Percentiles rank a stretch among this genome's conserved stretches.
phyloP scores from a whole-genome alignment of 805 yeast genomes.

The Spathaspora girioi region DNA sequence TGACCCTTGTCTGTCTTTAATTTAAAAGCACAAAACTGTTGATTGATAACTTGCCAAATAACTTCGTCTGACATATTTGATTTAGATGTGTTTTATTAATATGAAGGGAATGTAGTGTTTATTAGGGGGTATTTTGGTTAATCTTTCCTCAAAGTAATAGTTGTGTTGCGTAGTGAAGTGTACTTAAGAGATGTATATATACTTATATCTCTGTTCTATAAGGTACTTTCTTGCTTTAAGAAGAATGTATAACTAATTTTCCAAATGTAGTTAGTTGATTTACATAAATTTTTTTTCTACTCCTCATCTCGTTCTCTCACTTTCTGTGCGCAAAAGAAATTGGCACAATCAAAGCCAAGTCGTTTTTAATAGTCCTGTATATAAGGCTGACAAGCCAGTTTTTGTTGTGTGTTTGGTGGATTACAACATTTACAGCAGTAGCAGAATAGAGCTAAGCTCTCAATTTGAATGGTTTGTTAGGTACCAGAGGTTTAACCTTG shows the following conservation, averaged over 20 bases:
- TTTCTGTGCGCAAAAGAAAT: background rate
- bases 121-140: background rate
- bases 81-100: too few relatives aligned
- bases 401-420: too few relatives aligned
- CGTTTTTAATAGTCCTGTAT: background rate
- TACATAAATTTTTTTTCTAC: background rate
- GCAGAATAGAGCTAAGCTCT: conserved; percentile 1
- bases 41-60: conserved; percentile 96
- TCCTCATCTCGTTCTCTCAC: background rate
- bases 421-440: too few relatives aligned
- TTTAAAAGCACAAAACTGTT: conserved; percentile 93
- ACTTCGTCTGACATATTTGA: conserved; percentile 64
- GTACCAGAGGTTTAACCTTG: conserved; percentile 49
- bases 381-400: background rate
- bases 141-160: background rate
- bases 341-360: background rate
- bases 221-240: background rate
- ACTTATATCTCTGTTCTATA: background rate
- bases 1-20: conserved; percentile 85
- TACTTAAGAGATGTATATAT: background rate
- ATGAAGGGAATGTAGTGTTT: background rate
- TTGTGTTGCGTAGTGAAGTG: background rate
- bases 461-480: conserved; percentile 49
- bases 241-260: background rate
- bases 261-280: background rate